Base-by-base conservation (phyloP, 768 basidiomycete species). In the Infundibulicybe gibba region DNA sequence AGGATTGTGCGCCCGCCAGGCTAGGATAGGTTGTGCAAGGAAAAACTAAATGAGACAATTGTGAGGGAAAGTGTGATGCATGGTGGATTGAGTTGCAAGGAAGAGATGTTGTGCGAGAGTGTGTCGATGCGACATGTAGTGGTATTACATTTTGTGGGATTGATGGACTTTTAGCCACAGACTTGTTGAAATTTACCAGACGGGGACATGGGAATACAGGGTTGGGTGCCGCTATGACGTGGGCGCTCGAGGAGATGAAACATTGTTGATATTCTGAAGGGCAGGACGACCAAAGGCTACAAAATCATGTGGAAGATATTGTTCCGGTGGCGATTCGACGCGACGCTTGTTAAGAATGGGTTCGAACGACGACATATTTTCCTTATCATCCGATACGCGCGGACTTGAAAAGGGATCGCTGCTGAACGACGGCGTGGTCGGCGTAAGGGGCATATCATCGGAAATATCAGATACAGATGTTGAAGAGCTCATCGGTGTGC, bases 391-490 rank as follows among this genome's bases (percentile, higher is more conserved):
- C 44, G 84, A 82, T 37, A 79, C 59, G 62, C 74, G 64, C 19
- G 68, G 51, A 43, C 55, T 53, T 32, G 76, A 67, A 60, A 79
- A 78, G 2, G 77, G 71, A 55, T 85, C 81, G 48, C 81, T 83
- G 58, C 81, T 70, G 55, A 79, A 81, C 13, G 73, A 68, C 3
- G 88, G 87, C 35, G 85, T 90, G 41, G 83, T 80, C 4, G 90
- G 90, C 11, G 90, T 92, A 54, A 81, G 69, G 10, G 90, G 90
- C 77, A 90, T 87, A 58, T 92, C 89, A 54, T 90, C 89, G 34
- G 87, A 89, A 50, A 75, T 57, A 60, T 90, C 88, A 15, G 89
- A 90, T 33, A 79, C 71, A 25, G 81, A 78, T 8, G 87, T 87
- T 14, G 85, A 79, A 35, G 77, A 77, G 60, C 87, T 90, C 71